Base-by-base conservation (phyloP, 306 rosid species). In the Prosopis cineraria region DNA sequence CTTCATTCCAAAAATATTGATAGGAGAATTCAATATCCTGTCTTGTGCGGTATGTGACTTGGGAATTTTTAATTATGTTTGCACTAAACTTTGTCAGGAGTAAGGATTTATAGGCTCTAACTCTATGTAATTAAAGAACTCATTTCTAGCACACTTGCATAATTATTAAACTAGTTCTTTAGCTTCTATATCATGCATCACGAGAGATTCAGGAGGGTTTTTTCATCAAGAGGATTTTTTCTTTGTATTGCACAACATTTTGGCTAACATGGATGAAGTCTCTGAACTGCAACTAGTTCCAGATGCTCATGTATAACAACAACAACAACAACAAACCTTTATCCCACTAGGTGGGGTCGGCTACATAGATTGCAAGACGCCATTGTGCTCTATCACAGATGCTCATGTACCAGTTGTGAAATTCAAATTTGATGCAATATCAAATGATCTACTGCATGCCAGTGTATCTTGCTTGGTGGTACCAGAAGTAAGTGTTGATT, bases 321-420 rank as follows among this genome's bases (percentile, higher is more conserved):
- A n/a, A n/a, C n/a, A n/a, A n/a, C n/a, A n/a, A n/a, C n/a, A n/a
- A n/a, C n/a, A n/a, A n/a, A n/a, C n/a, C n/a, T n/a, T n/a, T n/a
- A n/a, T n/a, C n/a, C n/a, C n/a, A n/a, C n/a, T n/a, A n/a, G n/a
- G n/a, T n/a, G n/a, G n/a, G n/a, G n/a, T n/a, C n/a, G n/a, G n/a
- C n/a, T n/a, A n/a, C n/a, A n/a, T n/a, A n/a, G n/a, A n/a, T n/a
- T n/a, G n/a, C n/a, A n/a, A n/a, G n/a, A n/a, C n/a, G n/a, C n/a
- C n/a, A n/a, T n/a, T n/a, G n/a, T n/a, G n/a, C n/a, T n/a, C n/a
- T n/a, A n/a, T n/a, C n/a, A n/a, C n/a, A n/a, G n/a, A n/a, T n/a
- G n/a, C n/a, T 60, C 98, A 94, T 79, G 97, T 94, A 30, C 98
- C 98, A 31, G 97, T 94, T 48, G 89, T 94, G 97, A 92, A 86